Evolutionary conservation across 169 alveolate genomes (phyloP).

Genomic region (Babesia bigemina): DNA sequence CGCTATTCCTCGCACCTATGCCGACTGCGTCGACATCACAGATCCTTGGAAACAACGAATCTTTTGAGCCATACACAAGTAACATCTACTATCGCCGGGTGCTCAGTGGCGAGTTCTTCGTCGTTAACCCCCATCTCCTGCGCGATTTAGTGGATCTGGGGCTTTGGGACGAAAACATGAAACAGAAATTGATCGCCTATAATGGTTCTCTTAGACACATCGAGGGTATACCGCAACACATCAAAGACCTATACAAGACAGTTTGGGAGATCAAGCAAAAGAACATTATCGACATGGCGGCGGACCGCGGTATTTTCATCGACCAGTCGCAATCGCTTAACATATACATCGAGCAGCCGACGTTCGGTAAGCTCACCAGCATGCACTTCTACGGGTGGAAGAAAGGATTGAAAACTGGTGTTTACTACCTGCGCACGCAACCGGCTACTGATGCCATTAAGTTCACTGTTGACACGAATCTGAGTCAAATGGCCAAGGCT

Average conservation of each 20-base stretch:
- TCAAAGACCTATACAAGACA: slow-evolving; percentile 91
- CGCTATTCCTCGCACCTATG: slow-evolving; percentile 98
- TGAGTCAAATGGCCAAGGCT: slow-evolving; percentile 73
- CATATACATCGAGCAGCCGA: slow-evolving; percentile 94
- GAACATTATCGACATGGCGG: slow-evolving; percentile 95
- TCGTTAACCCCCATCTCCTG: slow-evolving; percentile 96
- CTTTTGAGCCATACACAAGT: slow-evolving; percentile 98
- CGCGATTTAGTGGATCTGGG: slow-evolving; percentile 92
- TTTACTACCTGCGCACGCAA: slow-evolving; percentile 95
- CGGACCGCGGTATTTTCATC: slow-evolving; percentile 93
- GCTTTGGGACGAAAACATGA: slow-evolving; percentile 92
- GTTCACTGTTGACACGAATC: slow-evolving; percentile 93
- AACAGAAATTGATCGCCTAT: slow-evolving; percentile 91
- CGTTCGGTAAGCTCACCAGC: slow-evolving; percentile 93
- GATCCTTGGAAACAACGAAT: slow-evolving; percentile 96
- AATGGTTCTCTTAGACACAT: slow-evolving; percentile 94
- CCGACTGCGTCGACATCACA: slow-evolving; percentile 99
- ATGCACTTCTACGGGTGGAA: slow-evolving; percentile 99
- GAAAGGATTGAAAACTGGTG: slow-evolving; percentile 96
- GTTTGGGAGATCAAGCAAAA: slow-evolving; percentile 99
- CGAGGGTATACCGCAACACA: slow-evolving; percentile 90
- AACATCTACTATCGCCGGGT: slow-evolving; percentile 97
- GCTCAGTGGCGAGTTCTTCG: slow-evolving; percentile 97
- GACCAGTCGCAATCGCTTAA: slow-evolving; percentile 95
- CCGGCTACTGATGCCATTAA: slow-evolving; percentile 98